A percentile compares a stretch with the other conserved stretches of the same genome.
phyloP scores from a whole-genome alignment of 192 early-diverging fungal genomes.

The Fimicolochytrium jonesii region DNA sequence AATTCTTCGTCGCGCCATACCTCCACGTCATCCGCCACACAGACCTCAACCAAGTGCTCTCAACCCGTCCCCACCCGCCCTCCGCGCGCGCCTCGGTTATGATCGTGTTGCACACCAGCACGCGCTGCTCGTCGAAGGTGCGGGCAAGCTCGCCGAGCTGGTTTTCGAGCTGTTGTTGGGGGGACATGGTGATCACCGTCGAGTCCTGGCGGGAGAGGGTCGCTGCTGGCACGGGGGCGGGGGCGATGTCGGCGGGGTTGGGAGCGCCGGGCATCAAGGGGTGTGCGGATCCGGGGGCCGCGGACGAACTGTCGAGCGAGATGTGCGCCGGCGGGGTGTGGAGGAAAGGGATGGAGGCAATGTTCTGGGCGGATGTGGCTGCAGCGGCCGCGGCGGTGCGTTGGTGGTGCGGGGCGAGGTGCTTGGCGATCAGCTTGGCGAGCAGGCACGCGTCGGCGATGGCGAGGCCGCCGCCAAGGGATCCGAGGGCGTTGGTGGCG shows the following conservation, averaged over 20 bases:
- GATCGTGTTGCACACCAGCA: conserved; percentile 10
- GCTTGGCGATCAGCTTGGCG: conserved; percentile 44
- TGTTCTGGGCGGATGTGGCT: conserved; percentile 6
- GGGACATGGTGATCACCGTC: too few relatives aligned
- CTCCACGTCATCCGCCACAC: conserved; percentile 32
- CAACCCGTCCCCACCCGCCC: conserved; percentile 33
- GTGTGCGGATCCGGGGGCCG: conserved; percentile 1
- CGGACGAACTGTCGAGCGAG: too few relatives aligned
- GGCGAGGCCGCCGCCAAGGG: conserved; percentile 39
- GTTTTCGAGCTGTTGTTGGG: too few relatives aligned
- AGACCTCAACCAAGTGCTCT: conserved; percentile 32
- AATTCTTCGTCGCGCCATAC: conserved; percentile 17
- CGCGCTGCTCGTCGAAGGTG: conserved; percentile 37
- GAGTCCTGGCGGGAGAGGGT: not conserved
- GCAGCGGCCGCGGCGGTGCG: not conserved
- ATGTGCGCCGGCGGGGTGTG: too few relatives aligned
- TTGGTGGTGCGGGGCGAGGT: conserved; percentile 16
- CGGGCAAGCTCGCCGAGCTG: not conserved
- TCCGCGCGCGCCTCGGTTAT: conserved; percentile 41
- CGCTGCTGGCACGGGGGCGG: conserved; percentile 5
- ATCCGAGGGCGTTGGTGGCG: conserved; percentile 43
- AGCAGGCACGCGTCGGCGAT: conserved; percentile 42
- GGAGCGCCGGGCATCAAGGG: not conserved
- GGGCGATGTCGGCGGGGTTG: not conserved
- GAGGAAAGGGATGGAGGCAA: too few relatives aligned